Evolutionary conservation across 306 rosid genomes (phyloP), one percentile per base, ranked within the genome.

Genomic region (Betula pendula): DNA sequence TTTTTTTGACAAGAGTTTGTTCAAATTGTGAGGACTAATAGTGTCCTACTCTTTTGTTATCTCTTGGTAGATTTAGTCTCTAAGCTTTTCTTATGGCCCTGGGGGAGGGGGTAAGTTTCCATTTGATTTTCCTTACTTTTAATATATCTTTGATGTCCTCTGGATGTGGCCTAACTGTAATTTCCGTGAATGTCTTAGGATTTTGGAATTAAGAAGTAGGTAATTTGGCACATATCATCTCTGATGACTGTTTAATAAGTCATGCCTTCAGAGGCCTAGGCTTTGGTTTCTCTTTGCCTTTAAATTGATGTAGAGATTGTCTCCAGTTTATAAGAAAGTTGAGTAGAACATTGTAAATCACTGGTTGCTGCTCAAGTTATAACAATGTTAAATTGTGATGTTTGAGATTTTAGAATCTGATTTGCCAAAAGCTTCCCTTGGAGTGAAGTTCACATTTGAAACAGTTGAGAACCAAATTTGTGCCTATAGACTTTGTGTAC

Each of bases 401-500:
- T 9, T 29, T 55, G 14, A 35, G 31, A 27, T 44, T 45, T 29
- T 16, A 31, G 45, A 48, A 69, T n/a, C 63, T 25, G 63, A 49
- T 60, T 59, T 76, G 22, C 24, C 29, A 63, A 12, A 72, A 19
- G 12, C 67, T 5, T 20, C 40, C 35, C 5, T 11, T 58, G 66
- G 17, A 58, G 66, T 58, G 33, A 43, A 38, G 38, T 25, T 58
- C 66, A 13, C 2, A 58, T 13, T 58, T 60, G 68, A 14, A 38
- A 65, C 52, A 63, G 48, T 52, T 65, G 68, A 35, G 58, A 72
- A 77, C 72, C 22, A 44, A 62, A 33, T 55, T 51, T 71, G 5
- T 56, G 40, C 47, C n/a, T 50, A 1, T 50, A 22, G 53, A 38
- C 47, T 3, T 73, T 51, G 50, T 16, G 27, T 27, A 25, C 13